These are phyloP conservation scores for Ceratocystis lukuohia DNA, from an alignment of 2,329 filamentous ascomycete genomes.

Conservation along the genomic window DNA sequence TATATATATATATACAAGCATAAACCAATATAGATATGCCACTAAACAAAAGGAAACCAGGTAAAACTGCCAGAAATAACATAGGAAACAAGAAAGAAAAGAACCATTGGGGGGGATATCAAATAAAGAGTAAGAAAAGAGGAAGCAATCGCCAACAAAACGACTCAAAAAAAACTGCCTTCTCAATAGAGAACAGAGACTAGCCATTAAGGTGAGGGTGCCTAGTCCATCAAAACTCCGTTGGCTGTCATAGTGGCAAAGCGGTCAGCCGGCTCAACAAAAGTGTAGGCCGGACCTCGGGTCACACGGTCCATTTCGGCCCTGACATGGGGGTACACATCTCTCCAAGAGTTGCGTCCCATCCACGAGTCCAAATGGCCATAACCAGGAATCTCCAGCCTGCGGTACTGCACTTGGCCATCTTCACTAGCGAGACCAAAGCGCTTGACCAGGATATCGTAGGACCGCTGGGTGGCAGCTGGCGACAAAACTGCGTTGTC, in stretches of 20 bases:
- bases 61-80: conserved; percentile 6
- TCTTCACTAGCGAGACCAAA: conserved; percentile 31
- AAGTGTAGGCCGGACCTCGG: conserved; percentile 31
- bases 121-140: neutral
- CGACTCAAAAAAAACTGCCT: neutral
- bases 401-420: conserved; percentile 33
- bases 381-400: conserved; percentile 42
- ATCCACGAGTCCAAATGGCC: conserved; percentile 51
- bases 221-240: conserved; percentile 30
- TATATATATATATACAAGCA: conserved; percentile 1
- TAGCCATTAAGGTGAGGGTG: neutral
- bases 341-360: conserved; percentile 44
- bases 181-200: conserved; percentile 2
- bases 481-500: conserved; percentile 45
- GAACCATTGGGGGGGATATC: conserved; percentile 7
- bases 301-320: conserved; percentile 42
- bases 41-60: neutral
- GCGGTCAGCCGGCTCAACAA: conserved; percentile 32
- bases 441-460: conserved; percentile 37
- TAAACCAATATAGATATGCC: neutral
- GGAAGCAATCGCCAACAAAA: neutral
- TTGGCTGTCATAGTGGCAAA: conserved; percentile 32
- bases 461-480: conserved; percentile 40
- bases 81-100: conserved; percentile 11
- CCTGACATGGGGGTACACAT: conserved; percentile 44